Evolutionary conservation across 2,329 filamentous ascomycete species (phyloP), one percentile per base, ranked within the genome.

Genomic region (Davidsoniella neocaledoniae): DNA sequence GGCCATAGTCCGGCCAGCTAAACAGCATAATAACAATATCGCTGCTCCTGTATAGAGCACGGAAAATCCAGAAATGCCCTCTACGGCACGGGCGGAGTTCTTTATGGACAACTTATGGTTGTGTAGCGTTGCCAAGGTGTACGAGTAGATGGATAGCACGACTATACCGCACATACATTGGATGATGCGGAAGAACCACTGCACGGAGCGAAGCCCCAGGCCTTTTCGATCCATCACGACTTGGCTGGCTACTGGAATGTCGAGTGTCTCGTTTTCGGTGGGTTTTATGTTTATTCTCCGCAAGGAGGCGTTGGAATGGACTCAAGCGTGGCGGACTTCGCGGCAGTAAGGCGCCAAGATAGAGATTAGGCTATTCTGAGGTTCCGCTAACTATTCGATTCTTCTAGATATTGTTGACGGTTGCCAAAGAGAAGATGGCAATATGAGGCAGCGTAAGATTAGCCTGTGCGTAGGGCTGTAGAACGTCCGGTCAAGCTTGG

Each of bases 121-220:
- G 54, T 74, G 63, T 12, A 88, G 74, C 7, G 82, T 74, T 7
- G 82, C 77, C 46, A 95, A 76, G 71, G 87, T 93, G 71, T 93
- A 94, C 46, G 79, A 81, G 71, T 82, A 88, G 59, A 91, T 75
- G 56, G 75, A 82, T 54, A 95, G 74, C 54, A 90, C 74, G 56
- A 94, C 72, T 53, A 73, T 77, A 7, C 81, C 72, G 62, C 78
- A 84, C 61, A 76, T 71, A 64, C 94, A 82, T 59, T 86, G 77
- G 51, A 94, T 66, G 56, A 73, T 66, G 57, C 90, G 84, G 59
- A 93, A 68, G 62, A 81, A 71, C 62, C 81, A 82, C 59, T 86
- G 81, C 43, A 74, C 53, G 53, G 74, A 65, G 59, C 85, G 86
- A 58, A 94, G 76, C 57, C 39, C 43, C 23, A 47, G 41, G 16